A percentile compares a stretch with the other conserved stretches of the same genome.
Conservation (phyloP, 176 grass and related monocot species). For the Miscanthus lutarioriparius region DNA sequence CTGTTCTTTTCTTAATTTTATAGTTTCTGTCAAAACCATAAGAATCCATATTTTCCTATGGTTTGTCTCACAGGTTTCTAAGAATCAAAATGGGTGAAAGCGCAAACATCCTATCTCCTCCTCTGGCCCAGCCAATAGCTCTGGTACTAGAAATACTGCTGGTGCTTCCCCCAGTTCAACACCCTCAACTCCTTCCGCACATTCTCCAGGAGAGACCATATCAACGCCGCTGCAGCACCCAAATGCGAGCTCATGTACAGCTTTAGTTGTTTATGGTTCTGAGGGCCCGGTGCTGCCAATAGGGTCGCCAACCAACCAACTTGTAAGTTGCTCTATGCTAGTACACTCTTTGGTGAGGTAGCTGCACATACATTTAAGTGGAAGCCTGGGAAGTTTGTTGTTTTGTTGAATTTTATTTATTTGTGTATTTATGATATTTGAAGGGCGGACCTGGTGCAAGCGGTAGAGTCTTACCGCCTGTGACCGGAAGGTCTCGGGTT, state of each 20-base stretch:
- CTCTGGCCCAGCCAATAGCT: slow-evolving; percentile 76
- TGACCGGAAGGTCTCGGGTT: too few species aligned
- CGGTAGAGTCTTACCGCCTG: too few species aligned
- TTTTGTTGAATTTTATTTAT: slow-evolving; percentile 17
- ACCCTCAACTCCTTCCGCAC: slow-evolving; percentile 87
- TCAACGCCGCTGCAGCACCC: slow-evolving; percentile 59
- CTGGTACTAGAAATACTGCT: slow-evolving; percentile 80
- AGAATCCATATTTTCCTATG: slow-evolving; percentile 18
- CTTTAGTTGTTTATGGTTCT: slow-evolving; percentile 49
- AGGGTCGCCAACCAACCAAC: slow-evolving; percentile 64
- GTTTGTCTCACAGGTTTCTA: slow-evolving; percentile 51
- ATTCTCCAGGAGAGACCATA: slow-evolving; percentile 77
- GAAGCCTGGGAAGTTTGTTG: slow-evolving; percentile 6
- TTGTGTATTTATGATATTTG: slow-evolving; percentile 13
- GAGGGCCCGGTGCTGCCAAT: slow-evolving; percentile 31
- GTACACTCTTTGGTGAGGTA: slow-evolving; percentile 1
- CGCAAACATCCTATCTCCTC: slow-evolving; percentile 77
- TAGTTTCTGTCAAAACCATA: slow-evolving; percentile 14
- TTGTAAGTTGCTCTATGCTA: slow-evolving; percentile 55
- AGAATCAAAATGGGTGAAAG: slow-evolving; percentile 66
- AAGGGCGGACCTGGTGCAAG: too few species aligned
- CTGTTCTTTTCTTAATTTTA: not conserved
- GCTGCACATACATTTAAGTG: slow-evolving; percentile 5
- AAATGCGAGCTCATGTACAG: slow-evolving; percentile 52
- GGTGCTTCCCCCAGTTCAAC: slow-evolving; percentile 80